Base-by-base conservation (phyloP, 2,329 filamentous ascomycete species). In the Penicillium thymicola region DNA sequence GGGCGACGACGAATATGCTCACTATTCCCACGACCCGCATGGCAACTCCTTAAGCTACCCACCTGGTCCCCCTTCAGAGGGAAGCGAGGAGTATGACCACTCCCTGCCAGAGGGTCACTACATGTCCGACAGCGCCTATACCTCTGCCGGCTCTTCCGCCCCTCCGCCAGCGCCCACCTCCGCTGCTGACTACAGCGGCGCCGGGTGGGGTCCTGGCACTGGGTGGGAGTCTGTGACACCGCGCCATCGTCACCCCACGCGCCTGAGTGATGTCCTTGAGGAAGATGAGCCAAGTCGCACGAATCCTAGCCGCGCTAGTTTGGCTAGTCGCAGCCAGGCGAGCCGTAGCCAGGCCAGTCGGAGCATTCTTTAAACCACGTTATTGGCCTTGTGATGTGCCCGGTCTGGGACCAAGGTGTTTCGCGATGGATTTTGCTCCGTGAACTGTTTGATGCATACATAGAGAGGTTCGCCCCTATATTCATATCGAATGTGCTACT, bases 261-360 rank as follows among this genome's bases (percentile, higher is more conserved):
- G 92, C 55, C 78, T 96, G 60, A 96, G 91, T 72, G 92, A 96
- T 74, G 92, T 96, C 28, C 82, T 94, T 30, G 89, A 92, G 69
- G 91, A 95, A 61, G 90, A 94, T 64, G 90, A 95, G 74, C 81
- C 86, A 49, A 90, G 89, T 53, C 74, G 77, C 32, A 80, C 79
- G n/a, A 81, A 75, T 70, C 84, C 89, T 23, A 90, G 88, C 14
- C 89, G 88, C 64, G 86, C 85, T 11, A 88, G 86, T 70, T 82
- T 64, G 50, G 64, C 63, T 0, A 21, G 21, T 21, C 21, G 21
- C 21, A 21, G 21, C 21, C 21, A 21, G 21, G 21, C 25, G 25
- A 65, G 65, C 36, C 68, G 70, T n/a, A 71, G 70, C 54, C 42
- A 56, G 41, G 54, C 54, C 21, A 52, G 54, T 38, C 41, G 54